Evolutionary conservation across 305 asterid species (phyloP).

Genomic region (Galium porrigens): DNA sequence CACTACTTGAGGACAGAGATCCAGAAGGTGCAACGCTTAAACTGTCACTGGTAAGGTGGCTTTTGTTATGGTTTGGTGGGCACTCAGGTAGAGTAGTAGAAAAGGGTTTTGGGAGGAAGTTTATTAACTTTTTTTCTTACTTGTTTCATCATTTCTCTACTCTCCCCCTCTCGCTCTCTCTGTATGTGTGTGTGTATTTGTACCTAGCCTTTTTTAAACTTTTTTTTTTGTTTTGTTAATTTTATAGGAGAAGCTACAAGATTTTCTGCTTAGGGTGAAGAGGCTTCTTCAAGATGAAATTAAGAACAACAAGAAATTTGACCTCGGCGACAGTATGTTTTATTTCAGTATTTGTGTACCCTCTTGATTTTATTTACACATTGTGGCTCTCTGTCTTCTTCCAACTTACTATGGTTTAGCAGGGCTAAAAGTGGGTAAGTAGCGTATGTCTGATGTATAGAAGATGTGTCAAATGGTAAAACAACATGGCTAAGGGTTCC

Average conservation of each 20-base stretch:
- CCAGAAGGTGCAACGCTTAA: neutral
- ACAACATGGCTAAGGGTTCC: neutral
- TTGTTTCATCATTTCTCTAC: neutral
- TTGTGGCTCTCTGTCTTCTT: conserved; percentile 6
- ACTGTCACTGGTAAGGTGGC: neutral
- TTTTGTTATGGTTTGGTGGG: neutral
- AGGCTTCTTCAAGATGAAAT: conserved; percentile 49
- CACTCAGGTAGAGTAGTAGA: neutral
- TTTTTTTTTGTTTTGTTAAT: neutral
- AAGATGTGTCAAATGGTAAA: neutral
- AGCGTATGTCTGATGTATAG: neutral
- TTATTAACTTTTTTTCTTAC: neutral
- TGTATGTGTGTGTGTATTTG: neutral
- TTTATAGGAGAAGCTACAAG: conserved; percentile 75
- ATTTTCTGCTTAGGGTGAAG: conserved; percentile 54
- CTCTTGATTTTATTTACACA: neutral
- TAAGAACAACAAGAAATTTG: conserved; percentile 37
- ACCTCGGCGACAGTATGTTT: conserved; percentile 49
- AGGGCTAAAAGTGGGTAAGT: neutral
- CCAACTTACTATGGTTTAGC: neutral
- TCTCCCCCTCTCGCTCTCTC: neutral
- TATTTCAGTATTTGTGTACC: neutral
- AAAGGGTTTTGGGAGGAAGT: neutral
- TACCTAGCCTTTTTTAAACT: neutral
- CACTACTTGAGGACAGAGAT: too few relatives aligned